A percentile compares a stretch with the other conserved stretches of the same genome.
phyloP scores from a whole-genome alignment of 805 yeast species.

The Wickerhamiella lipophila region DNA sequence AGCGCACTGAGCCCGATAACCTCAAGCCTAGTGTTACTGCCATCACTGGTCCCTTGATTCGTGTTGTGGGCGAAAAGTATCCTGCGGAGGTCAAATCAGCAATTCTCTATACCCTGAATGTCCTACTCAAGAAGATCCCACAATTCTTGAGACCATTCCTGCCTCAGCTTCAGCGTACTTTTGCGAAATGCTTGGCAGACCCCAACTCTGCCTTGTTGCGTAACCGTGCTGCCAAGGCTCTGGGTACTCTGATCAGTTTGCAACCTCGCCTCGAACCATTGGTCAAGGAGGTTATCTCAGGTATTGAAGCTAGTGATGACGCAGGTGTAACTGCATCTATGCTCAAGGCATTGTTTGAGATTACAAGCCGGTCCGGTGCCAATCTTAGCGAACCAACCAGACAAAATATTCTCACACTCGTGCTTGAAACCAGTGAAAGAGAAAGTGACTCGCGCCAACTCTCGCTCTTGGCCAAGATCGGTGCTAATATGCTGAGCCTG shows the following conservation, averaged over 20 bases:
- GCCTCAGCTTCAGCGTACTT: slow-evolving; percentile 95
- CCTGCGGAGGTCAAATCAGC: slow-evolving; percentile 86
- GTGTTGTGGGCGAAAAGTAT: slow-evolving; percentile 95
- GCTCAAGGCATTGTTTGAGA: slow-evolving; percentile 73
- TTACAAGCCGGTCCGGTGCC: slow-evolving; percentile 64
- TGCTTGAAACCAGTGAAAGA: slow-evolving; percentile 53
- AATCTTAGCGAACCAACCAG: slow-evolving; percentile 67
- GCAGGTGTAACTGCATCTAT: slow-evolving; percentile 69
- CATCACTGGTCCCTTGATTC: slow-evolving; percentile 93
- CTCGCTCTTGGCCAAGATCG: slow-evolving; percentile 36
- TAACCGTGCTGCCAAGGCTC: slow-evolving; percentile 74
- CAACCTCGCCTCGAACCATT: slow-evolving; percentile 93
- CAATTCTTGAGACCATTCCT: slow-evolving; percentile 86
- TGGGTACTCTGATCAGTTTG: slow-evolving; percentile 74
- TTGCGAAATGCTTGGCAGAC: slow-evolving; percentile 82
- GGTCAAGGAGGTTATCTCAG: slow-evolving; percentile 63
- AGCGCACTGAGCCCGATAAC: slow-evolving; percentile 64
- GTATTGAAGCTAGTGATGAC: slow-evolving; percentile 43
- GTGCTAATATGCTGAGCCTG: slow-evolving; percentile 15
- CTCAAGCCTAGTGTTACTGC: slow-evolving; percentile 82
- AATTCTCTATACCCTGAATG: slow-evolving; percentile 73
- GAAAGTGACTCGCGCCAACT: slow-evolving; percentile 32
- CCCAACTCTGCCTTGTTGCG: slow-evolving; percentile 59
- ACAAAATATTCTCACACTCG: slow-evolving; percentile 50
- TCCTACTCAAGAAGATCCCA: slow-evolving; percentile 70